phyloP scores from a whole-genome alignment of 2,329 filamentous ascomycete genomes.

The Botryotinia convoluta region DNA sequence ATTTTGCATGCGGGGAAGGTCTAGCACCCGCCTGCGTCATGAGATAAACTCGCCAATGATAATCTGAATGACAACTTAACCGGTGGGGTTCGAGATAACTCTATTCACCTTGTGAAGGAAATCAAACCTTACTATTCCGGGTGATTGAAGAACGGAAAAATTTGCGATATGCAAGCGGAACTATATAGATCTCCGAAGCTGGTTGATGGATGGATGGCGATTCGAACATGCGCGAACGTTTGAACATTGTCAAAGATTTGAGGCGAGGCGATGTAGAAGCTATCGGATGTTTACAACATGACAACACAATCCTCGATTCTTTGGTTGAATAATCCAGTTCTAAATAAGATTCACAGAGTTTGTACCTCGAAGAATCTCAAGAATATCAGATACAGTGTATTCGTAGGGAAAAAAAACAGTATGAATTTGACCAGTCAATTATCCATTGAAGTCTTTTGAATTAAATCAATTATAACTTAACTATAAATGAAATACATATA shows the following conservation, averaged over 20 bases:
- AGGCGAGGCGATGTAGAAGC: not conserved
- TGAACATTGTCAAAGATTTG: not conserved
- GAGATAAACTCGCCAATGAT: conserved; percentile 9
- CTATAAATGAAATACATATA: not conserved
- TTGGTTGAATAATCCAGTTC: not conserved
- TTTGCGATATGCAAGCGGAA: not conserved
- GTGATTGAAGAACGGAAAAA: not conserved
- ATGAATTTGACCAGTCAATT: not conserved
- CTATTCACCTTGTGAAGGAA: not conserved
- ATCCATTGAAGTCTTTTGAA: not conserved
- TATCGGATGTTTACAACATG: not conserved
- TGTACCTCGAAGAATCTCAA: not conserved
- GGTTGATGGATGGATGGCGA: not conserved
- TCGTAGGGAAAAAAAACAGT: not conserved
- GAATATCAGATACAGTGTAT: not conserved
- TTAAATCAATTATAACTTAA: not conserved
- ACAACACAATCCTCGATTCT: not conserved
- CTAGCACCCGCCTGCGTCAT: not conserved
- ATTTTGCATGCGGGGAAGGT: conserved; percentile 16
- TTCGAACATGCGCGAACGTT: not conserved
- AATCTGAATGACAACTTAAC: not conserved
- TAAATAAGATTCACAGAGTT: not conserved
- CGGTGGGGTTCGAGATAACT: not conserved
- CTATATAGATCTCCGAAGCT: not conserved
- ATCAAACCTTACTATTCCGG: not conserved